Base-by-base conservation (phyloP, 495 filamentous ascomycete genomes). In the Chaetomium tenue region DNA sequence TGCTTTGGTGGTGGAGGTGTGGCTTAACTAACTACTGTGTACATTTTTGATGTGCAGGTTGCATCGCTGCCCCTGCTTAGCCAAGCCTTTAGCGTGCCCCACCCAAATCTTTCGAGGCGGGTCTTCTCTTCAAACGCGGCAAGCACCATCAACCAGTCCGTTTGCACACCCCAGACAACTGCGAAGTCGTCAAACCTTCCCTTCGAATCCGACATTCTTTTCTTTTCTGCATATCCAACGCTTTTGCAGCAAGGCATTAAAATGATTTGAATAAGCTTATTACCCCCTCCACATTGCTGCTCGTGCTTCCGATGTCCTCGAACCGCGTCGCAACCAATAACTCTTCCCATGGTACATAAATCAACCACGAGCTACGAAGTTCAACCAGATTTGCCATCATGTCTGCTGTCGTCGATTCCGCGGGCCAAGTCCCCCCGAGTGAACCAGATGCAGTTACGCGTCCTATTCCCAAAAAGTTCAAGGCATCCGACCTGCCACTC, bases 401-500 rank as follows among this genome's bases (percentile, higher is more conserved):
- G 71, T 59, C 70, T 25, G 26, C 66, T 26, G 52, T 20, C 20
- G 33, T 66, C 18, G 60, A 67, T 12, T 11, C 59, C 0, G 5
- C 64, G 12, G 57, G 55, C 0, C 2, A 63, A 9, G 56, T 54
- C 2, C 44, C 60, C 30, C 9, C 60, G 6, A 37, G n/a, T 3
- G 61, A 50, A 1, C 18, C 62, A 16, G 52, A 56, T 50, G 47
- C 20, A 22, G n/a, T 60, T 37, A 60, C 46, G 5, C 39, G 18
- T 1, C 57, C 66, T 1, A 20, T 46, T 16, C 5, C 55, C 26
- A 47, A 89, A 83, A 90, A 88, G 69, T 89, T 92, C 79, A 95
- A 93, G 77, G 84, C 89, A 18, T 90, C 90, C 2, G 92, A 96
- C 61, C 81, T 97, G 5, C 92, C 92, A 7, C 77, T 96, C 23